These are phyloP conservation scores for Oldenlandia corymbosa DNA, from an alignment of 257 asterid species.

Conservation along the genomic window DNA sequence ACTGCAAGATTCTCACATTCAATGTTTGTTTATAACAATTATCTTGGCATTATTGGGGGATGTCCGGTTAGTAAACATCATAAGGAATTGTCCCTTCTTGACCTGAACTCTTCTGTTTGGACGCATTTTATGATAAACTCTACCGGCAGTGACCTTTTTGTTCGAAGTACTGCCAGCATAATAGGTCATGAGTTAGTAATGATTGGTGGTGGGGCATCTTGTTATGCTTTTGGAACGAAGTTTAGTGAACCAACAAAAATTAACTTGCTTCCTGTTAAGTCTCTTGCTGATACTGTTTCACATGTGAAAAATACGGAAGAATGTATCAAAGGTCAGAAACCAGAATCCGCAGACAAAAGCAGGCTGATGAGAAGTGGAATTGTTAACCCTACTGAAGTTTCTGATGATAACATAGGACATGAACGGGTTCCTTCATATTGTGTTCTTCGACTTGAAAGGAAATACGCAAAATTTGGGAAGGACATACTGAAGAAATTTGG, in stretches of 20 bases:
- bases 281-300: slow-evolving; percentile 25
- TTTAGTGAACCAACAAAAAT: slow-evolving; percentile 77
- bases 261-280: slow-evolving; percentile 43
- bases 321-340: slow-evolving; percentile 15
- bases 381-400: slow-evolving; percentile 28
- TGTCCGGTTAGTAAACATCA: slow-evolving; percentile 69
- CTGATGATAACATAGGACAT: slow-evolving; percentile 23
- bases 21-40: slow-evolving; percentile 65
- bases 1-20: slow-evolving; percentile 77
- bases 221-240: slow-evolving; percentile 97
- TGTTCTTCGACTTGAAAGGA: slow-evolving; percentile 58
- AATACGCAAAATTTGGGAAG: slow-evolving; percentile 69
- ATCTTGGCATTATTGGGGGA: slow-evolving; percentile 79
- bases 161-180: slow-evolving; percentile 69
- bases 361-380: slow-evolving; percentile 27
- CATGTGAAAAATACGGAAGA: slow-evolving; percentile 20
- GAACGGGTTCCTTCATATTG: slow-evolving; percentile 31
- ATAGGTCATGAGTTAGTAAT: slow-evolving; percentile 57
- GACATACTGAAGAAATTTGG: slow-evolving; percentile 74
- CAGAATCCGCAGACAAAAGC: slow-evolving; percentile 18
- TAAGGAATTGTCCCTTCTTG: slow-evolving; percentile 51
- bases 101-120: slow-evolving; percentile 60
- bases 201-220: slow-evolving; percentile 94
- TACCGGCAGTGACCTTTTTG: slow-evolving; percentile 57
- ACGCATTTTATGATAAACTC: slow-evolving; percentile 46